Evolutionary conservation across 345 rosid species (phyloP).

Genomic region (Jatropha curcas): DNA sequence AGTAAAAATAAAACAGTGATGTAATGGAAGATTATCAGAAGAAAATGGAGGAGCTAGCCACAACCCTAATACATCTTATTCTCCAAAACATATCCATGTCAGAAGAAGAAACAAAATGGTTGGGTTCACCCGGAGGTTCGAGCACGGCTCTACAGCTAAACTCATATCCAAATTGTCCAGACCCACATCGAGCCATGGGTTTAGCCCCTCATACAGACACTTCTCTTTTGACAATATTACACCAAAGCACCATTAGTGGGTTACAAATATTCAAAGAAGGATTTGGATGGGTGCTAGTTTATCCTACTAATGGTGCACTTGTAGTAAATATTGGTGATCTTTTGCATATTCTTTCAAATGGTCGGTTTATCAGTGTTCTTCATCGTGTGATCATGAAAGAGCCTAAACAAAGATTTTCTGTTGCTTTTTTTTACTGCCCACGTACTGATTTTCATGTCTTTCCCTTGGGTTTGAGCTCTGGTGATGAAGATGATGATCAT

Average conservation of each 20-base stretch:
- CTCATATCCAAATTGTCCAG: slow-evolving; percentile 79
- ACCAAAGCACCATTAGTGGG: slow-evolving; percentile 54
- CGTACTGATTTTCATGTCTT: slow-evolving; percentile 42
- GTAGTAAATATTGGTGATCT: slow-evolving; percentile 87
- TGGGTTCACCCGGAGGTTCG: slow-evolving; percentile 1
- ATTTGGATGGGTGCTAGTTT: slow-evolving; percentile 64
- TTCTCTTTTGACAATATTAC: slow-evolving; percentile 62
- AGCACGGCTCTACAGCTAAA: slow-evolving; percentile 64
- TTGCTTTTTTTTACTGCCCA: slow-evolving; percentile 62
- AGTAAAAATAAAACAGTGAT: slow-evolving; percentile 35
- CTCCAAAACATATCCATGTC: slow-evolving; percentile 42
- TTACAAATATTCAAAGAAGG: slow-evolving; percentile 61
- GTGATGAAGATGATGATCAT: neutral
- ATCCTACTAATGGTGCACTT: slow-evolving; percentile 53
- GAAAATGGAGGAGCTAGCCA: slow-evolving; percentile 57
- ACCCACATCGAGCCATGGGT: slow-evolving; percentile 71
- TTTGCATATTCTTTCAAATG: slow-evolving; percentile 72
- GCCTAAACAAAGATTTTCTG: slow-evolving; percentile 53
- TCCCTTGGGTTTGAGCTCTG: slow-evolving; percentile 40
- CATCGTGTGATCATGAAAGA: slow-evolving; percentile 69
- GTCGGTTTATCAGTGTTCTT: slow-evolving; percentile 46
- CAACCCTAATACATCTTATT: slow-evolving; percentile 46
- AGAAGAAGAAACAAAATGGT: slow-evolving; percentile 37
- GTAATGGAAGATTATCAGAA: slow-evolving; percentile 66
- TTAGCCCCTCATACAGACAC: slow-evolving; percentile 93